A percentile compares a stretch with the other conserved stretches of the same genome.
Conservation (phyloP, 768 basidiomycete genomes). For the Leccinum olivaceopallidum region DNA sequence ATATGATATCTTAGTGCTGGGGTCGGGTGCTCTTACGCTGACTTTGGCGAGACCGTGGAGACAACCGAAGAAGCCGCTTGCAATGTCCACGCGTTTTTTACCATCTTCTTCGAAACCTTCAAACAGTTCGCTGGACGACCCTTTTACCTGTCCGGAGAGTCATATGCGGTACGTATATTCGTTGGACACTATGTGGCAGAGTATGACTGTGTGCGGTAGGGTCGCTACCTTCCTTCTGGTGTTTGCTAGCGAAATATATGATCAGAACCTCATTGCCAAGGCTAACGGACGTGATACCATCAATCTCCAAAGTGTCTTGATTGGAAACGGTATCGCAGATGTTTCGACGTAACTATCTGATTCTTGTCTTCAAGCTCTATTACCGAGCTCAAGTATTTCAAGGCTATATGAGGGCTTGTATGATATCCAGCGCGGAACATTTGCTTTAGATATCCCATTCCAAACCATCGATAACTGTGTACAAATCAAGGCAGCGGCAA, state of each 20-base stretch:
- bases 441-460: no score
- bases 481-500: no score
- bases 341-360: constrained; percentile 40
- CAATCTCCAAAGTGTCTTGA: constrained; percentile 70
- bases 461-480: no score
- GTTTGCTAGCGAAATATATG: constrained; percentile 76
- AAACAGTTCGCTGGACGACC: constrained; percentile 65
- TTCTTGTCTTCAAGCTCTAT: not conserved
- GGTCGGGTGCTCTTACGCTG: constrained; percentile 72
- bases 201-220: constrained; percentile 39
- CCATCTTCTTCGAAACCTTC: constrained; percentile 82
- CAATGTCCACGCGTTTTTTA: constrained; percentile 72
- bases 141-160: constrained; percentile 73
- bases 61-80: constrained; percentile 82
- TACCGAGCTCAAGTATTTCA: constrained; percentile 15
- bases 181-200: not conserved
- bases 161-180: constrained; percentile 58
- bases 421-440: no score
- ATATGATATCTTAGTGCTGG: constrained; percentile 45
- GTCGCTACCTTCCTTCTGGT: constrained; percentile 61
- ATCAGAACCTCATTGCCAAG: constrained; percentile 60
- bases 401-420: no score
- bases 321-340: constrained; percentile 71
- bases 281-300: constrained; percentile 51
- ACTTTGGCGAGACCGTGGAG: constrained; percentile 64